phyloP scores from a whole-genome alignment of 345 rosid species.

The Lepidium aucheri region DNA sequence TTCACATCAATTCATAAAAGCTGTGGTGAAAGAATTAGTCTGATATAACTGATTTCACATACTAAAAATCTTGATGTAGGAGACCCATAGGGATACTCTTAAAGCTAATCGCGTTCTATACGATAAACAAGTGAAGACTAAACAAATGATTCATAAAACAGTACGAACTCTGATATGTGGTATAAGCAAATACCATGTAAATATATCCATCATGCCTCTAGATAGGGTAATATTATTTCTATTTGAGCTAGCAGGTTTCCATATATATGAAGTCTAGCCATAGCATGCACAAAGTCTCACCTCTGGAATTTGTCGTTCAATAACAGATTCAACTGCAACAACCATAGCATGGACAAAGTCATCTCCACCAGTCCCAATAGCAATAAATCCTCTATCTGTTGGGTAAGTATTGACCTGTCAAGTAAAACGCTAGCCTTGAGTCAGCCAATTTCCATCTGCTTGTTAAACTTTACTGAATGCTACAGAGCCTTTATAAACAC shows the following conservation, averaged over 20 bases:
- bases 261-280: no score
- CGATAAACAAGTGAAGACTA: not conserved
- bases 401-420: constrained; percentile 88
- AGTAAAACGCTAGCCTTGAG: constrained; percentile 2
- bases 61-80: not conserved
- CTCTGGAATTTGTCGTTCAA: constrained; percentile 78
- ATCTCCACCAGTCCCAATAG: constrained; percentile 95
- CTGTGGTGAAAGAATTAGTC: not conserved
- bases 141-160: not conserved
- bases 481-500: not conserved
- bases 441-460: constrained; percentile 3
- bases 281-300: no score
- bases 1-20: no score
- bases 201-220: not conserved
- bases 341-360: constrained; percentile 97
- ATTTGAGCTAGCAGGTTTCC: not conserved
- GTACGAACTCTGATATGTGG: not conserved
- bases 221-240: not conserved
- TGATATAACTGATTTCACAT: not conserved
- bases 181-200: not conserved
- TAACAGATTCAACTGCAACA: constrained; percentile 93
- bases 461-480: not conserved
- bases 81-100: not conserved
- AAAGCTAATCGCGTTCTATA: not conserved
- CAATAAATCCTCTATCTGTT: constrained; percentile 89